Conservation (phyloP, 1,284 basidiomycete genomes). For the Thecaphora thlaspeos region DNA sequence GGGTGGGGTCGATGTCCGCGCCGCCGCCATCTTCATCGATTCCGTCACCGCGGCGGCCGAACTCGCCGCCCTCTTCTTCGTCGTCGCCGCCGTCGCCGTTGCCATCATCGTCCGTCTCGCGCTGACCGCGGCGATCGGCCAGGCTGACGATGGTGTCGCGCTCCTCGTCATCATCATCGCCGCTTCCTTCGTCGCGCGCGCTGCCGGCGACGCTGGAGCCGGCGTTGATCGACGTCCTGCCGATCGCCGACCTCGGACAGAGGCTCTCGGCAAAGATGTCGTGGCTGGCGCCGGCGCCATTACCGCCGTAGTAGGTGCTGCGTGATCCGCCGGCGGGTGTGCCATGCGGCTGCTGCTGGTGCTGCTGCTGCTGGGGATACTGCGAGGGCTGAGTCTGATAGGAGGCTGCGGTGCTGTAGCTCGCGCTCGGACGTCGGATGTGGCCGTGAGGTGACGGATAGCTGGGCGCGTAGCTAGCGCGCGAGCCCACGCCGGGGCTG, state of each 20-base stretch:
- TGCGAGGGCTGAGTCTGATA: conserved; percentile 20
- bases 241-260: conserved; percentile 12
- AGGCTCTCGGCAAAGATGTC: conserved; percentile 33
- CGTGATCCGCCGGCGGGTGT: conserved; percentile 16
- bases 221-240: conserved; percentile 18
- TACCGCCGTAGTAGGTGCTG: conserved; percentile 11
- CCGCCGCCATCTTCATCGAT: conserved; percentile 35
- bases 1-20: conserved; percentile 8
- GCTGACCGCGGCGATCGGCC: not conserved
- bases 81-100: conserved; percentile 16
- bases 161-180: not conserved
- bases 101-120: not conserved
- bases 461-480: conserved; percentile 7
- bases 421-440: conserved; percentile 30
- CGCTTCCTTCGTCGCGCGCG: conserved; percentile 1
- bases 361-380: conserved; percentile 21
- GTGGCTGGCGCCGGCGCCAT: conserved; percentile 1
- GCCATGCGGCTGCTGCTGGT: too few species aligned
- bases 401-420: conserved; percentile 2
- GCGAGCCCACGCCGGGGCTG: conserved; percentile 21
- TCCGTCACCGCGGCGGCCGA: conserved; percentile 33
- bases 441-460: conserved; percentile 47
- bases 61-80: conserved; percentile 41
- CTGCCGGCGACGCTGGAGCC: conserved; percentile 38
- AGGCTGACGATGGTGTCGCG: not conserved